phyloP scores from a whole-genome alignment of 2,329 filamentous ascomycete genomes.

The Rhytidhysteron rufulum region DNA sequence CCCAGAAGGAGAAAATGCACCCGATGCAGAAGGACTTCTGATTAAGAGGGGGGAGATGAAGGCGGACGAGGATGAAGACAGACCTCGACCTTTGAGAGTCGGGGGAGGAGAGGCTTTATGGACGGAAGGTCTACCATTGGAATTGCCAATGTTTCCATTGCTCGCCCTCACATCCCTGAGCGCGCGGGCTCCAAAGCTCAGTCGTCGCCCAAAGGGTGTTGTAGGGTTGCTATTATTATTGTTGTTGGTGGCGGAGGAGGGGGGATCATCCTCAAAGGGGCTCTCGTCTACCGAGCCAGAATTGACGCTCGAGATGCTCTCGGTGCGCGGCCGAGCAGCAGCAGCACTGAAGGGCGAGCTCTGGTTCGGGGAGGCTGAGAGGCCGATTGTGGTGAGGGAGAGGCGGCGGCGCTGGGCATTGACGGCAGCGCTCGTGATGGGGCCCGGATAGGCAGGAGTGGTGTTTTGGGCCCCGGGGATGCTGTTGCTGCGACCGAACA shows the following conservation, averaged over 20 bases:
- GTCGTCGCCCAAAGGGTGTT: conserved; percentile 75
- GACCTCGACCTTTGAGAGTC: conserved; percentile 55
- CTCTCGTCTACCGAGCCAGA: conserved; percentile 47
- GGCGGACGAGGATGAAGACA: conserved; percentile 46
- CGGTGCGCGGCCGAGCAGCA: conserved; percentile 37
- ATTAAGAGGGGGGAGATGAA: conserved; percentile 20
- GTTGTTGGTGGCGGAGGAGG: conserved; percentile 31
- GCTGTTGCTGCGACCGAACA: conserved; percentile 40
- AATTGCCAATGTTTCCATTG: conserved; percentile 49
- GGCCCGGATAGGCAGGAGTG: conserved; percentile 36
- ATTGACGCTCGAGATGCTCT: conserved; percentile 47
- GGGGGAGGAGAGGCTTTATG: conserved; percentile 48
- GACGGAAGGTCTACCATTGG: conserved; percentile 59
- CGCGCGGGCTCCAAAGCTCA: conserved; percentile 85
- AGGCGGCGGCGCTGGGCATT: conserved; percentile 48
- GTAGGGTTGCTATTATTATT: conserved; percentile 60
- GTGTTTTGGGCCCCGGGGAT: conserved; percentile 27
- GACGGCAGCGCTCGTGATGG: conserved; percentile 47
- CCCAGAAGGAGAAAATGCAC: conserved; percentile 8
- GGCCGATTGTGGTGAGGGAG: conserved; percentile 48
- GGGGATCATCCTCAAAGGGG: conserved; percentile 54
- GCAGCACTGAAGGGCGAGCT: conserved; percentile 38
- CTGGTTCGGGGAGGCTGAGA: conserved; percentile 42
- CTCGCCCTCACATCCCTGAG: conserved; percentile 65
- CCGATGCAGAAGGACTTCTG: conserved; percentile 19